phyloP scores from a whole-genome alignment of 768 basidiomycete species.

The Amylocystis lapponica region DNA sequence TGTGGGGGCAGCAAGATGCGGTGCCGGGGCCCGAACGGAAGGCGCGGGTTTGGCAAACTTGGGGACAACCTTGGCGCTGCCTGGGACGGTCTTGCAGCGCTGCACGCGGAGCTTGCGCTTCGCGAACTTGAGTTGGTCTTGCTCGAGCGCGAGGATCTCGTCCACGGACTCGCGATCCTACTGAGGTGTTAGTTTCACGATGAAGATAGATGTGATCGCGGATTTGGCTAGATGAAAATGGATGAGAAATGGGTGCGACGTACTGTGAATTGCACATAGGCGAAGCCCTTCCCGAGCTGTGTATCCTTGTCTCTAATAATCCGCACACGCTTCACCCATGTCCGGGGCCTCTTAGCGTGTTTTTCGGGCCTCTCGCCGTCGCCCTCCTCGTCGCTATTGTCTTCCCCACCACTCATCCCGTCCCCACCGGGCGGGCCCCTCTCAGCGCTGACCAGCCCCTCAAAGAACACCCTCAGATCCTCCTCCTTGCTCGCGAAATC shows the following conservation, averaged over 20 bases:
- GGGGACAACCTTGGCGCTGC: constrained; percentile 24
- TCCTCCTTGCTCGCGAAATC: constrained; percentile 92
- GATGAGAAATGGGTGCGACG: constrained; percentile 23
- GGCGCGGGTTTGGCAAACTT: constrained; percentile 18
- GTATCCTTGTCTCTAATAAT: constrained; percentile 88
- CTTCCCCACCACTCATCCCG: constrained; percentile 23
- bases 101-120: constrained; percentile 91
- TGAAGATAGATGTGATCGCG: constrained; percentile 4
- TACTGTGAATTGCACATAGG: constrained; percentile 85
- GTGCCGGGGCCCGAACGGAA: not conserved
- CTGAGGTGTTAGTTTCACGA: not conserved
- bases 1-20: constrained; percentile 7
- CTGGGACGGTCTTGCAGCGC: constrained; percentile 73
- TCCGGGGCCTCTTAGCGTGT: constrained; percentile 26
- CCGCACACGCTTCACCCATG: constrained; percentile 82
- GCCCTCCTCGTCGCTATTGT: constrained; percentile 20
- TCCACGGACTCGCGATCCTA: constrained; percentile 92
- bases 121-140: constrained; percentile 78
- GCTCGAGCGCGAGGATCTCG: constrained; percentile 79
- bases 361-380: constrained; percentile 18
- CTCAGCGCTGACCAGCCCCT: constrained; percentile 66
- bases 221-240: not conserved
- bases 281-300: constrained; percentile 93
- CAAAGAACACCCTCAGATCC: constrained; percentile 83
- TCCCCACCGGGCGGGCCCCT: constrained; percentile 47